Evolutionary conservation across 768 basidiomycete genomes (phyloP), one percentile per base, ranked within the genome.

Genomic region (Podaxis mareebaensis): DNA sequence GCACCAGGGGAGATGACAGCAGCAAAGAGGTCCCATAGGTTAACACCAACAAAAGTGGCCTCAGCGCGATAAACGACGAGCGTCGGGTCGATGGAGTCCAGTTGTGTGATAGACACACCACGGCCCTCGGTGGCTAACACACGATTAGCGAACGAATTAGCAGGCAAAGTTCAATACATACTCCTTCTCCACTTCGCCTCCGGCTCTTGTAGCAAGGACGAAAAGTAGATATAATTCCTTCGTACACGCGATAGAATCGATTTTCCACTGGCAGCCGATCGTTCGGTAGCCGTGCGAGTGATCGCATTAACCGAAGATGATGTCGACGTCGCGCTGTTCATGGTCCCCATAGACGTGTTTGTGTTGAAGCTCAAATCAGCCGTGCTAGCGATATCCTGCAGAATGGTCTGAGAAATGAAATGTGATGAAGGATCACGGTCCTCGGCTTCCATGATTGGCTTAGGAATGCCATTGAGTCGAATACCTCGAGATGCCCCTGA

Each of bases 181-280:
- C 92, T 92, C 70, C 89, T 82, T 71, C 88, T 88, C 96, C 96
- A 99, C 74, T 99, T 99, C 3, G 95, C 94, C 74, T 98, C 95
- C 0, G 97, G 97, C 70, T 99, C 96, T 74, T 99, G 97, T 54
- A 99, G 76, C 53, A 99, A 79, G 0, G 96, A 97, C 1, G 96
- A 96, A 74, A 99, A 99, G 75, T 99, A 98, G 58, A 99, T 98
- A 70, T 99, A 99, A 73, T 93, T 96, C 64, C 97, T 83, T 70
- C 89, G 85, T 22, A 98, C 92, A 66, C 95, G 82, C 4, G 92
- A 88, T 15, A 92, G 71, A n/a, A 99, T 91, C 3, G 89, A 86
- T 72, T 95, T 93, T 66, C 93, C 89, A 5, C 86, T 90, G 1
- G 84, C 84, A 5, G 84, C 76, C 73, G 86, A 73, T 76, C 89